Percentiles rank a stretch among this genome's conserved stretches.
These are phyloP conservation scores for Lithospermum erythrorhizon DNA, from an alignment of 257 asterid species.

Conservation along the genomic window DNA sequence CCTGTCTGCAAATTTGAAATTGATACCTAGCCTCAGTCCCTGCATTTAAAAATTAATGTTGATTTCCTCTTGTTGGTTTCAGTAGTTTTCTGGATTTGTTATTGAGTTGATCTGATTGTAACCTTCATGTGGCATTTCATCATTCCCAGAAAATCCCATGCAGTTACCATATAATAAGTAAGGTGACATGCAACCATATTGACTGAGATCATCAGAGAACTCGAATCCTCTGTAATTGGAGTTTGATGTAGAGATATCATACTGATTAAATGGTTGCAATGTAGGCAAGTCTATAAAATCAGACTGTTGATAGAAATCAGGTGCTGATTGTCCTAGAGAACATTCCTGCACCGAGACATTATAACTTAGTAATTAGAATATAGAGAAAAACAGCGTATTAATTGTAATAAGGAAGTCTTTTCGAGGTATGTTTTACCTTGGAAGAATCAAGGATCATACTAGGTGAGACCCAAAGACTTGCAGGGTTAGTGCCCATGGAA, in stretches of 20 bases:
- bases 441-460: slow-evolving; percentile 35
- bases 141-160: slow-evolving; percentile 19
- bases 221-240: slow-evolving; percentile 25
- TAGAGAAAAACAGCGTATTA: too few species aligned
- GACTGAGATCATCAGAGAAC: slow-evolving; percentile 23
- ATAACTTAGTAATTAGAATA: background rate
- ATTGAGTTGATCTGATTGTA: slow-evolving; percentile 14
- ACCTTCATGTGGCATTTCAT: slow-evolving; percentile 21
- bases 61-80: slow-evolving; percentile 5
- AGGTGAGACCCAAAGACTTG: slow-evolving; percentile 21
- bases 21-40: slow-evolving; percentile 9
- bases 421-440: slow-evolving; percentile 14
- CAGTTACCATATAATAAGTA: slow-evolving; percentile 26
- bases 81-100: slow-evolving; percentile 17
- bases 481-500: slow-evolving; percentile 12
- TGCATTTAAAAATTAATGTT: background rate
- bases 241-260: slow-evolving; percentile 36
- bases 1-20: slow-evolving; percentile 3
- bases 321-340: slow-evolving; percentile 10
- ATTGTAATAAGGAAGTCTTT: background rate
- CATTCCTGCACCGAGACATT: slow-evolving; percentile 22
- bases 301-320: slow-evolving; percentile 11
- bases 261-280: slow-evolving; percentile 20
- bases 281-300: slow-evolving; percentile 18
- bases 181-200: slow-evolving; percentile 22